phyloP scores from a whole-genome alignment of 805 yeast species.

The Yamadazyma phyllophila region DNA sequence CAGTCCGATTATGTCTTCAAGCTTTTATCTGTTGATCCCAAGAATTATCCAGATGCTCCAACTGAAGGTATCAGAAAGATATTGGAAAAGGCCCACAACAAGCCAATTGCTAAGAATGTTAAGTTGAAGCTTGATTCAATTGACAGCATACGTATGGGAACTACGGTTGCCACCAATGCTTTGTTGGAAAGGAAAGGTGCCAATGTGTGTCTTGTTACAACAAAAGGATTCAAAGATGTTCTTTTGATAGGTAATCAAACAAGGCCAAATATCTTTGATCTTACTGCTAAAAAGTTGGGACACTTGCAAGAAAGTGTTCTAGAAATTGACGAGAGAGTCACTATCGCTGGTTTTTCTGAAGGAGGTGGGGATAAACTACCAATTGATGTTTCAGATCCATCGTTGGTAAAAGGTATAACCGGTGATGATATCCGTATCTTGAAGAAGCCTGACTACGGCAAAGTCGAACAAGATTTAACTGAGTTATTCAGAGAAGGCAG shows the following conservation, averaged over 20 bases:
- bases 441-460: slow-evolving; percentile 27
- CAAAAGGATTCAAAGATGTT: slow-evolving; percentile 85
- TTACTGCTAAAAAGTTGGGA: slow-evolving; percentile 68
- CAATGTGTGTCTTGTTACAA: slow-evolving; percentile 77
- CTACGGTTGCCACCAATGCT: slow-evolving; percentile 96
- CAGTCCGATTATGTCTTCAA: slow-evolving; percentile 68
- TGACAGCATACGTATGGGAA: slow-evolving; percentile 79
- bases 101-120: slow-evolving; percentile 43
- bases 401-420: slow-evolving; percentile 35
- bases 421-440: slow-evolving; percentile 34
- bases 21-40: slow-evolving; percentile 83
- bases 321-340: slow-evolving; percentile 88
- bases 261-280: slow-evolving; percentile 84
- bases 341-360: slow-evolving; percentile 71
- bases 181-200: slow-evolving; percentile 91
- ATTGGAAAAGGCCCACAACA: slow-evolving; percentile 57
- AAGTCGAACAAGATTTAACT: slow-evolving; percentile 23
- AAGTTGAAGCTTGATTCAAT: slow-evolving; percentile 60
- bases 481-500: slow-evolving; percentile 23
- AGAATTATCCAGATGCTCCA: slow-evolving; percentile 86
- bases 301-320: slow-evolving; percentile 72
- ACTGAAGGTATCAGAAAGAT: slow-evolving; percentile 85
- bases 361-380: slow-evolving; percentile 49
- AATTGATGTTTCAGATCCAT: slow-evolving; percentile 22
- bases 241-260: slow-evolving; percentile 87